A percentile compares a stretch with the other conserved stretches of the same genome.
phyloP scores from a whole-genome alignment of 2,329 filamentous ascomycete species.

The Lecanicillium sp. region DNA sequence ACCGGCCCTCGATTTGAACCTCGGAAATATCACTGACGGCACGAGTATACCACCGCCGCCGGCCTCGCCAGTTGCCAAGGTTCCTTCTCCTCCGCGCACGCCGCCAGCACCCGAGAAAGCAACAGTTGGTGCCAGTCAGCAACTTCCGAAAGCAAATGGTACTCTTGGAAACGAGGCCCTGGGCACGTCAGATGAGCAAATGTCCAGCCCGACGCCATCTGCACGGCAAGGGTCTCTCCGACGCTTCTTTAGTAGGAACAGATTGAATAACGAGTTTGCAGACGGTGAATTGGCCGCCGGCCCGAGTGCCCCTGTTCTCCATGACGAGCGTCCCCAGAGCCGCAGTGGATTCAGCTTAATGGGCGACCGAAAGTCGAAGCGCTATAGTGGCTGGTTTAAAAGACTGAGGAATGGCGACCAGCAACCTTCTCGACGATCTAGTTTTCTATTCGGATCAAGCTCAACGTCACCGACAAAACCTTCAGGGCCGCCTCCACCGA shows the following conservation, averaged over 20 bases:
- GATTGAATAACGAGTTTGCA: slow-evolving; percentile 45
- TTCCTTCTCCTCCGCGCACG: slow-evolving; percentile 33
- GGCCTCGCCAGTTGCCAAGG: slow-evolving; percentile 44
- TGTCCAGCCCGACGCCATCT: slow-evolving; percentile 40
- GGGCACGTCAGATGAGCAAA: slow-evolving; percentile 41
- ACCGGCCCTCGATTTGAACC: slow-evolving; percentile 49
- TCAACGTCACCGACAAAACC: slow-evolving; percentile 23
- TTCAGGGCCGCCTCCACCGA: slow-evolving; percentile 46
- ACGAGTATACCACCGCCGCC: slow-evolving; percentile 52
- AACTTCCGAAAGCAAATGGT: slow-evolving; percentile 34
- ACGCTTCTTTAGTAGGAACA: slow-evolving; percentile 46
- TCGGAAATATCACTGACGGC: slow-evolving; percentile 50
- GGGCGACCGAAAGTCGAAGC: slow-evolving; percentile 46
- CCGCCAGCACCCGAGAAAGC: slow-evolving; percentile 17
- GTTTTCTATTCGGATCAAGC: slow-evolving; percentile 34
- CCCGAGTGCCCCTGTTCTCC: slow-evolving; percentile 23
- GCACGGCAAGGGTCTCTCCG: slow-evolving; percentile 47
- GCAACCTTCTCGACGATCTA: slow-evolving; percentile 30
- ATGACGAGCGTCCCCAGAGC: slow-evolving; percentile 37
- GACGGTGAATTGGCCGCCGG: slow-evolving; percentile 37
- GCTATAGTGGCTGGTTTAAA: slow-evolving; percentile 51
- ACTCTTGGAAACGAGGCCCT: no score
- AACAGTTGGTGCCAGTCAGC: slow-evolving; percentile 6
- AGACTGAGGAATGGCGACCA: slow-evolving; percentile 35
- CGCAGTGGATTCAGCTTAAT: slow-evolving; percentile 38